Evolutionary conservation across 2,329 filamentous ascomycete genomes (phyloP), one percentile per base, ranked within the genome.

Genomic region (Anthostomella pinea): DNA sequence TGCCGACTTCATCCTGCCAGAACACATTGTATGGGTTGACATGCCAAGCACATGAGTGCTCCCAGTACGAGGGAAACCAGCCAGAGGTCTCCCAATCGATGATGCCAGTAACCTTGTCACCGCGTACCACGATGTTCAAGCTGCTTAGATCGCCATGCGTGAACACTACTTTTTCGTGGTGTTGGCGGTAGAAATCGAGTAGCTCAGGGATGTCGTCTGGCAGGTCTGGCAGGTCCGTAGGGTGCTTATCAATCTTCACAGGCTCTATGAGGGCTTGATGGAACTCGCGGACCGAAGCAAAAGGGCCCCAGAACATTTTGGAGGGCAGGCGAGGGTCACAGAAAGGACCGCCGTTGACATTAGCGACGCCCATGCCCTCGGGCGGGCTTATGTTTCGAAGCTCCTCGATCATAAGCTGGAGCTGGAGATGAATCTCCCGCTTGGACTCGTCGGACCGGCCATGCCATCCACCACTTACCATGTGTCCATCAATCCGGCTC

Each of bases 401-500:
- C 38, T 60, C 43, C 6, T 46, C 8, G 0, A 57, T 4, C 10
- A 59, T 52, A 1, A 14, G 16, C 6, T 39, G 38, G 4, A 60
- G 38, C 10, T 59, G 54, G 2, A 16, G 6, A 0, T 55, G 36
- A 13, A 62, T 35, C 3, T 14, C 33, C 2, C 36, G 9, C 0
- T 17, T 46, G 3, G 48, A 48, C 3, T 30, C 19, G 1, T 39
- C 37, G 0, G 52, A 45, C 9, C 40, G 30, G 2, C 2, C 2
- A 1, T 7, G 11, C 43, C 39, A 45, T 3, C 29, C 36, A 8
- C 13, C 21, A 8, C 22, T 22, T 16, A 35, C 24, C 0, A 50
- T 13, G 8, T 38, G 13, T 9, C 60, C 63, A 2, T 41, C 43
- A 6, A 63, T 49, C 3, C 56, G 45, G 26, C 62, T 56, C 69